Percentiles rank a stretch among this genome's conserved stretches.
These are phyloP conservation scores for Torulaspora pretoriensis DNA, from an alignment of 1,139 yeast species.

Conservation along the genomic window DNA sequence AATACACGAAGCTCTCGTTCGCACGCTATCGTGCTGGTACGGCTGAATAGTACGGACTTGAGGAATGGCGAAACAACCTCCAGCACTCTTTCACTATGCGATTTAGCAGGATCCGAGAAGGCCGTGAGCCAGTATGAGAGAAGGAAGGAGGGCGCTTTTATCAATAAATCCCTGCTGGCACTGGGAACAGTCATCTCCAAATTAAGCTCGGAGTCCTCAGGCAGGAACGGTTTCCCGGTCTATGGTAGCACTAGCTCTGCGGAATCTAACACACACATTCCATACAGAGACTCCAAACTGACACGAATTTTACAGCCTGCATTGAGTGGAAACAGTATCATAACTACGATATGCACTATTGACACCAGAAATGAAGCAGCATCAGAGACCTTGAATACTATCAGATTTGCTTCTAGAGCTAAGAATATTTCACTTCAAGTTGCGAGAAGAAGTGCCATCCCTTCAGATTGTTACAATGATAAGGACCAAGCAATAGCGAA, in stretches of 20 bases:
- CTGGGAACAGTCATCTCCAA: slow-evolving; percentile 85
- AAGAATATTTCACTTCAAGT: slow-evolving; percentile 75
- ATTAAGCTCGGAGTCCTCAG: slow-evolving; percentile 45
- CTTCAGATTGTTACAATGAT: slow-evolving; percentile 39
- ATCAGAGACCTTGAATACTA: slow-evolving; percentile 79
- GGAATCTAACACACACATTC: slow-evolving; percentile 51
- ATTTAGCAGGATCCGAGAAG: slow-evolving; percentile 91
- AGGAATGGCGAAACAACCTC: slow-evolving; percentile 43
- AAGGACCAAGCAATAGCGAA: slow-evolving; percentile 47
- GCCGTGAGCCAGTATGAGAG: slow-evolving; percentile 78
- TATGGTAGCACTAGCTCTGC: slow-evolving; percentile 12
- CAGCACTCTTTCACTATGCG: slow-evolving; percentile 81
- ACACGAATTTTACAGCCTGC: slow-evolving; percentile 90
- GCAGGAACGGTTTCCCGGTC: slow-evolving; percentile 7
- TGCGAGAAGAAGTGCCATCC: slow-evolving; percentile 43
- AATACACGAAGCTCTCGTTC: slow-evolving; percentile 82
- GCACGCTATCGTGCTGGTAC: slow-evolving; percentile 82
- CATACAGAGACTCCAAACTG: slow-evolving; percentile 87
- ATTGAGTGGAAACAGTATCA: slow-evolving; percentile 77
- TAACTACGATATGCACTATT: slow-evolving; percentile 84
- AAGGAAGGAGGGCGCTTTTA: slow-evolving; percentile 87
- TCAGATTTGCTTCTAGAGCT: slow-evolving; percentile 90
- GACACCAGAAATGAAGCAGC: slow-evolving; percentile 52
- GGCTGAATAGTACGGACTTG: slow-evolving; percentile 46
- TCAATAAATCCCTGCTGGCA: slow-evolving; percentile 84